Conservation (phyloP, 257 asterid species). For the Solanum medicagineum region DNA sequence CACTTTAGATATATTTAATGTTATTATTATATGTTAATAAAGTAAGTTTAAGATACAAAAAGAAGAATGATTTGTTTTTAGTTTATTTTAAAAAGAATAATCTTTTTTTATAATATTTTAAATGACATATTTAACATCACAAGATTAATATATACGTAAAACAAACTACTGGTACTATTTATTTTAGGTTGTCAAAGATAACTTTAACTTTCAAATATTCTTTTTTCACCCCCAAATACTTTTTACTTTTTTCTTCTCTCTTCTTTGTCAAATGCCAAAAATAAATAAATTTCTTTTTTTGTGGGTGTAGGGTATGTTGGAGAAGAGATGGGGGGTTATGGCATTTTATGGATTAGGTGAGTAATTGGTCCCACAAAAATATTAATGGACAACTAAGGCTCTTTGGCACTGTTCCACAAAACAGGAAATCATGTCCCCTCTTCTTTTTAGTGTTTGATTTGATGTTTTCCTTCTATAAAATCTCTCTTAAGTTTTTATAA, state of each 20-base stretch:
- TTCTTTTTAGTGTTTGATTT: not conserved
- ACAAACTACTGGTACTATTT: no score
- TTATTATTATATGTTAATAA: not conserved
- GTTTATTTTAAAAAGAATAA: no score
- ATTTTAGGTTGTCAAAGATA: no score
- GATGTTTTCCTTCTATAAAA: not conserved
- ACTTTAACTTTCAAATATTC: no score
- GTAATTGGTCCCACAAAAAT: constrained; percentile 17
- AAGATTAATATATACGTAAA: no score
- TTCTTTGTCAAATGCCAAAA: constrained; percentile 16
- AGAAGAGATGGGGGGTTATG: constrained; percentile 14
- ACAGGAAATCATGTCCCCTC: constrained; percentile 19
- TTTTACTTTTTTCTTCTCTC: not conserved
- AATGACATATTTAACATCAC: no score
- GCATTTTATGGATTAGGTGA: constrained; percentile 27
- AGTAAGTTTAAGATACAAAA: not conserved
- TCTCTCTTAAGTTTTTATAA: not conserved
- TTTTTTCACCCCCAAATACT: no score
- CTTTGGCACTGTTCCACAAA: constrained; percentile 21
- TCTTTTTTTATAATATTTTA: no score
- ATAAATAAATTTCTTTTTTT: not conserved
- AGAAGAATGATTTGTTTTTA: no score
- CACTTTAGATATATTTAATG: not conserved
- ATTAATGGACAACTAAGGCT: constrained; percentile 35
- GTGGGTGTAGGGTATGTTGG: not conserved